Evolutionary conservation across 208 protist genomes (phyloP).

Genomic region (Leishmania tarentolae): DNA sequence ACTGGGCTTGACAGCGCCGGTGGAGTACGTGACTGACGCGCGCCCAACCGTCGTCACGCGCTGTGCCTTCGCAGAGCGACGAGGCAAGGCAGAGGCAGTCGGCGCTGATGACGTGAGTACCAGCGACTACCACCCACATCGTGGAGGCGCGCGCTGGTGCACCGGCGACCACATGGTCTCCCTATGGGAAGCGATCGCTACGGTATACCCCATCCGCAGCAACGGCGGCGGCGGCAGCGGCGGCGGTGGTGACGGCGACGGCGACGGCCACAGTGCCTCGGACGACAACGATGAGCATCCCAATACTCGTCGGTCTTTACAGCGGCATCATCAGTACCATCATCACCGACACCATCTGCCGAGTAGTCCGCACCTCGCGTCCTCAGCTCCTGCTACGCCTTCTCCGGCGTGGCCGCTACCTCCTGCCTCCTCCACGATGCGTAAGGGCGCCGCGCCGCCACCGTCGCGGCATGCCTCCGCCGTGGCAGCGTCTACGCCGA

Average conservation of each 20-base stretch:
- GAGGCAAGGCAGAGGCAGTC: background rate
- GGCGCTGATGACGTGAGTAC: background rate
- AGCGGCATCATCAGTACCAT: background rate
- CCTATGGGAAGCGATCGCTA: conserved; percentile 11
- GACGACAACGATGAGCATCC: background rate
- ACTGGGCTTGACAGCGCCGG: conserved; percentile 31
- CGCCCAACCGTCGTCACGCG: conserved; percentile 12
- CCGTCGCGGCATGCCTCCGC: background rate
- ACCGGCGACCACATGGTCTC: conserved; percentile 8
- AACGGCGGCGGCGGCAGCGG: background rate
- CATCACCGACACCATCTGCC: background rate
- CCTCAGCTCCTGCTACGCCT: background rate
- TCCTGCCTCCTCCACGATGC: background rate
- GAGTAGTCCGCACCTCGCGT: background rate
- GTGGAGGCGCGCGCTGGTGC: conserved; percentile 4
- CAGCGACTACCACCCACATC: background rate
- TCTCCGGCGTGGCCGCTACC: background rate
- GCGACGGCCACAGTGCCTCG: background rate
- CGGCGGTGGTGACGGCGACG: background rate
- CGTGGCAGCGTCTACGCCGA: background rate
- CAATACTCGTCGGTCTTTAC: background rate
- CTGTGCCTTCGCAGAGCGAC: conserved; percentile 10
- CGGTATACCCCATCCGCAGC: conserved; percentile 18
- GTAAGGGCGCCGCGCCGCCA: conserved; percentile 13
- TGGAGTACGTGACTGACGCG: conserved; percentile 43